These are phyloP conservation scores for Alternaria sp. DNA, from an alignment of 2,329 filamentous ascomycete species.

Conservation along the genomic window DNA sequence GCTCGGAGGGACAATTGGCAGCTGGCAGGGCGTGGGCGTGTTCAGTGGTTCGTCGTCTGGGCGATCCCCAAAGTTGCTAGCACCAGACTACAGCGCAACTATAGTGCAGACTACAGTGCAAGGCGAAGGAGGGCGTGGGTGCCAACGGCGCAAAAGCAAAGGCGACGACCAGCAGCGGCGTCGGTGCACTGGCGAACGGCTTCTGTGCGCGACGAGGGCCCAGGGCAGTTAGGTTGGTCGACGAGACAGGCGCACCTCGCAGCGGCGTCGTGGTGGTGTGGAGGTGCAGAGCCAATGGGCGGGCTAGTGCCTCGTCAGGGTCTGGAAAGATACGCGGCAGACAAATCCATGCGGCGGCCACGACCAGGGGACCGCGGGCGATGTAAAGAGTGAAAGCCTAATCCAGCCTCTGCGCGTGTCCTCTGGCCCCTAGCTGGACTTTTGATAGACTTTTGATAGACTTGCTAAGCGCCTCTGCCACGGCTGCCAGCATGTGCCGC, in stretches of 20 bases:
- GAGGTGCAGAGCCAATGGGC: conserved; percentile 15
- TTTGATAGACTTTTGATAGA: neutral
- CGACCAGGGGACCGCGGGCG: neutral
- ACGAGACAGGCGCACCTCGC: conserved; percentile 6
- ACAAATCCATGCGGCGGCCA: neutral
- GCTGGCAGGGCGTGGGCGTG: neutral
- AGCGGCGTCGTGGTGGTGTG: conserved; percentile 8
- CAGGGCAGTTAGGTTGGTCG: neutral
- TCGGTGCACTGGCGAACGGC: conserved; percentile 13
- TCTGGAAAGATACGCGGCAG: conserved; percentile 11
- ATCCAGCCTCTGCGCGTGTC: neutral
- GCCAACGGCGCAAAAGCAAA: conserved; percentile 7
- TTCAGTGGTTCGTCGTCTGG: conserved; percentile 6
- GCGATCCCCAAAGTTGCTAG: conserved; percentile 1
- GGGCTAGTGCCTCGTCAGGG: conserved; percentile 9
- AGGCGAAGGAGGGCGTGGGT: neutral
- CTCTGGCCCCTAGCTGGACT: neutral
- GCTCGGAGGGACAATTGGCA: neutral
- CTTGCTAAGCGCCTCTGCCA: neutral
- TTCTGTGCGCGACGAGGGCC: conserved; percentile 13
- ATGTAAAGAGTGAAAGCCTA: neutral
- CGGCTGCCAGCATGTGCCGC: neutral
- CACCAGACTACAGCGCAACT: neutral
- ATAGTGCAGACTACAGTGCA: neutral
- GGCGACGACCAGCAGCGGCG: neutral